These are phyloP conservation scores for Gastrolobium bilobum DNA, from an alignment of 306 rosid species.

Conservation along the genomic window DNA sequence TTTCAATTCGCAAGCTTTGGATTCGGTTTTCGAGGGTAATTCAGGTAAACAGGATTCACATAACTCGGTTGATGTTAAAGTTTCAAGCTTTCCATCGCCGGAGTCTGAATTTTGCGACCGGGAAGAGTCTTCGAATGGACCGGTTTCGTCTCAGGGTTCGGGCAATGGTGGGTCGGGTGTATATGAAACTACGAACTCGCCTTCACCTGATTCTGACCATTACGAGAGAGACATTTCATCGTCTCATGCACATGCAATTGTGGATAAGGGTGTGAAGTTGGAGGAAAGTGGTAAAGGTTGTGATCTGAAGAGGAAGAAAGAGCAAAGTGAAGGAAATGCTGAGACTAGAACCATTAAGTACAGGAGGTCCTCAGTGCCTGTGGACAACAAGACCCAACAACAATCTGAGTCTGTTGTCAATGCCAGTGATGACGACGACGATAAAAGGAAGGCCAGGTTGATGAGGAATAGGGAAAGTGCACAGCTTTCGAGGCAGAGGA, in stretches of 20 bases:
- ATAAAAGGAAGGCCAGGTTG: slow-evolving; percentile 80
- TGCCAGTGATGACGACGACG: slow-evolving; percentile 61
- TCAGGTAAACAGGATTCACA: slow-evolving; percentile 38
- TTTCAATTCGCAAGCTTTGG: slow-evolving; percentile 53
- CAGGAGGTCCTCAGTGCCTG: slow-evolving; percentile 55
- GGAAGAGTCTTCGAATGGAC: slow-evolving; percentile 63
- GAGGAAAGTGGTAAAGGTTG: slow-evolving; percentile 60
- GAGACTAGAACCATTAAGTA: slow-evolving; percentile 71
- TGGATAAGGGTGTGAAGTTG: slow-evolving; percentile 61
- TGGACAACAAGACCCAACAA: slow-evolving; percentile 42
- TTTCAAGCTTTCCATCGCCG: slow-evolving; percentile 41
- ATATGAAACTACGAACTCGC: slow-evolving; percentile 56
- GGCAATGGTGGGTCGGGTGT: slow-evolving; percentile 66
- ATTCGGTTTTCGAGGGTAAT: slow-evolving; percentile 47
- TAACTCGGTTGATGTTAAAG: slow-evolving; percentile 30
- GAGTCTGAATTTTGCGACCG: slow-evolving; percentile 52
- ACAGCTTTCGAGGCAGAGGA: slow-evolving; percentile 97
- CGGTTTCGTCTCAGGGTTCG: slow-evolving; percentile 80
- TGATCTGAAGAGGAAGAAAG: slow-evolving; percentile 86
- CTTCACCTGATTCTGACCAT: slow-evolving; percentile 55
- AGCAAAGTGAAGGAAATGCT: slow-evolving; percentile 52
- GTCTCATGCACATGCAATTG: slow-evolving; percentile 46
- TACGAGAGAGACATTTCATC: slow-evolving; percentile 61
- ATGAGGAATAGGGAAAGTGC: slow-evolving; percentile 98
- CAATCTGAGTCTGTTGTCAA: slow-evolving; percentile 34